These are phyloP conservation scores for Diplodia intermedia DNA, from an alignment of 2,329 filamentous ascomycete genomes.

Conservation along the genomic window DNA sequence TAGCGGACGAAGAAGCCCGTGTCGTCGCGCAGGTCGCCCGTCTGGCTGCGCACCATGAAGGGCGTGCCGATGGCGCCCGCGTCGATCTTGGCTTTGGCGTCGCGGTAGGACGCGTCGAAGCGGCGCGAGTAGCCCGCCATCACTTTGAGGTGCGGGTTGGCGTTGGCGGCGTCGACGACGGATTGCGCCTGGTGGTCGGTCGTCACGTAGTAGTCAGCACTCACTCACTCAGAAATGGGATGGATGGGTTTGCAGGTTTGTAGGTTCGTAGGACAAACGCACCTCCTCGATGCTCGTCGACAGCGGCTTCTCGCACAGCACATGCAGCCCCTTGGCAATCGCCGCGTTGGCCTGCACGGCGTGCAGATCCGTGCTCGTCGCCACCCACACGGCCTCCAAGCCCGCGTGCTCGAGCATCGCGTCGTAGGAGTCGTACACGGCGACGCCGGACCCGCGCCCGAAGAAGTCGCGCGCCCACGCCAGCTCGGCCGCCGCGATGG, in stretches of 20 bases:
- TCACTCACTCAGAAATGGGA: too few relatives aligned
- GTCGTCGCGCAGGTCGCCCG: slow-evolving; percentile 48
- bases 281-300: slow-evolving; percentile 44
- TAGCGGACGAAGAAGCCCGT: slow-evolving; percentile 54
- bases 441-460: slow-evolving; percentile 51
- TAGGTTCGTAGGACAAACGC: slow-evolving; percentile 36
- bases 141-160: slow-evolving; percentile 49
- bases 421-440: slow-evolving; percentile 55
- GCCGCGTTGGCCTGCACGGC: slow-evolving; percentile 45
- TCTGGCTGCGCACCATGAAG: slow-evolving; percentile 52
- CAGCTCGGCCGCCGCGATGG: slow-evolving; percentile 54
- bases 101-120: slow-evolving; percentile 48
- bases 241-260: too few relatives aligned
- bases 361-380: slow-evolving; percentile 47
- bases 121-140: slow-evolving; percentile 56
- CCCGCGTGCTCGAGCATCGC: slow-evolving; percentile 55
- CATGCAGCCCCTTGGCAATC: slow-evolving; percentile 47
- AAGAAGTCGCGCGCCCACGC: slow-evolving; percentile 55
- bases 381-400: slow-evolving; percentile 53
- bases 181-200: slow-evolving; percentile 36
- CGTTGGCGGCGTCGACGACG: slow-evolving; percentile 47
- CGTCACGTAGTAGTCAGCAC: background rate
- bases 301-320: slow-evolving; percentile 51
- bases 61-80: slow-evolving; percentile 50
- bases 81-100: slow-evolving; percentile 32